Percentiles rank a stretch among this genome's conserved stretches.
Conservation (phyloP, 1,139 yeast species). For the Pichiaceae sp. region DNA sequence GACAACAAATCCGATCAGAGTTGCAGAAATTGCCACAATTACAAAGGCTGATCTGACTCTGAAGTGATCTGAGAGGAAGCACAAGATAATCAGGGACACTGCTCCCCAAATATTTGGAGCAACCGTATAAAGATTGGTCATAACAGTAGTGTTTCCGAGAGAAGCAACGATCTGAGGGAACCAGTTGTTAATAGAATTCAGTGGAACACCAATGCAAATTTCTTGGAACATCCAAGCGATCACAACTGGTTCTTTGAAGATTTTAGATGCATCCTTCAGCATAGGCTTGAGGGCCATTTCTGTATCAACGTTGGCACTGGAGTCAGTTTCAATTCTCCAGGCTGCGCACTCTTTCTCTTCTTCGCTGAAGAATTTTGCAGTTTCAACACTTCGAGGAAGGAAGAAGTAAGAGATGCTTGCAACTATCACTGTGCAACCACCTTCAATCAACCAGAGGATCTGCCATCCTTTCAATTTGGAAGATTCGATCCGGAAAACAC, state of each 20-base stretch:
- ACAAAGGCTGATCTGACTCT: slow-evolving; percentile 34
- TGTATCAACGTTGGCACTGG: slow-evolving; percentile 37
- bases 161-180: slow-evolving; percentile 45
- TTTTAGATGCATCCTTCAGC: slow-evolving; percentile 36
- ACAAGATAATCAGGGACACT: slow-evolving; percentile 33
- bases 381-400: slow-evolving; percentile 31
- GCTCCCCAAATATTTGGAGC: slow-evolving; percentile 53
- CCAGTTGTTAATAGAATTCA: slow-evolving; percentile 40
- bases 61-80: slow-evolving; percentile 38
- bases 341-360: slow-evolving; percentile 36
- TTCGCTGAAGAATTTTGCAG: slow-evolving; percentile 33
- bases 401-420: slow-evolving; percentile 35
- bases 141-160: slow-evolving; percentile 44
- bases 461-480: slow-evolving; percentile 38
- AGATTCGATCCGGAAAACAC: slow-evolving; percentile 24
- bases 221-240: slow-evolving; percentile 40
- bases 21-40: slow-evolving; percentile 28
- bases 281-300: slow-evolving; percentile 22
- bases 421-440: slow-evolving; percentile 37
- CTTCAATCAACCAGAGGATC: slow-evolving; percentile 42
- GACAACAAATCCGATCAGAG: slow-evolving; percentile 37
- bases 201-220: slow-evolving; percentile 38
- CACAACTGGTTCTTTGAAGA: slow-evolving; percentile 43
- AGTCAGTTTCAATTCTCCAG: slow-evolving; percentile 34
- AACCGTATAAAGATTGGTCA: slow-evolving; percentile 46